Conservation (phyloP, 2,329 filamentous ascomycete species). For the Beauveria medogensis region DNA sequence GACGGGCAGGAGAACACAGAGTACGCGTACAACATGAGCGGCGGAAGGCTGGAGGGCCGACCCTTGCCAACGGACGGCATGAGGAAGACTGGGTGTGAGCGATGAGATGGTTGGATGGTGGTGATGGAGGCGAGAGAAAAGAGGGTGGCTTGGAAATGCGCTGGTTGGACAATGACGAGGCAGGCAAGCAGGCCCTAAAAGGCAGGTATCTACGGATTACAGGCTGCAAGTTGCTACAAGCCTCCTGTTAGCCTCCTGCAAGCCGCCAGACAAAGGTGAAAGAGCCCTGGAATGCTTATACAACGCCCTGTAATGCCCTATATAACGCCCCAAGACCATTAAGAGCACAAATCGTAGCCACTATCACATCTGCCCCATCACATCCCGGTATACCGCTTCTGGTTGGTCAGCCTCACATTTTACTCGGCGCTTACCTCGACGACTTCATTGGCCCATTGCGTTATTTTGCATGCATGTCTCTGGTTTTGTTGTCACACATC, state of each 20-base stretch:
- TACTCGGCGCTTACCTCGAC: conserved; percentile 7
- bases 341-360: background rate
- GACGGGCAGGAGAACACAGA: background rate
- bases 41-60: conserved; percentile 3
- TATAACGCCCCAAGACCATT: background rate
- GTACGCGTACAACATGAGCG: background rate
- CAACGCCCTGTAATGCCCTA: background rate
- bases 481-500: background rate
- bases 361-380: conserved; percentile 11
- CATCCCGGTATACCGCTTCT: background rate
- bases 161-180: background rate
- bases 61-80: background rate
- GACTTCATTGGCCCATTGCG: conserved; percentile 1
- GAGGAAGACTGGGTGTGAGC: background rate
- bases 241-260: background rate
- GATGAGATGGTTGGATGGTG: background rate
- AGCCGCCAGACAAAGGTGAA: too few species aligned
- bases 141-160: background rate
- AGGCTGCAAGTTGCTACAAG: background rate
- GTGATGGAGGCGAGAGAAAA: background rate
- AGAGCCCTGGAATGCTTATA: background rate
- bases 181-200: background rate
- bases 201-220: background rate
- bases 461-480: background rate
- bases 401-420: background rate